These are phyloP conservation scores for Entomortierella parvispora DNA, from an alignment of 192 early-diverging fungal species.

Conservation along the genomic window DNA sequence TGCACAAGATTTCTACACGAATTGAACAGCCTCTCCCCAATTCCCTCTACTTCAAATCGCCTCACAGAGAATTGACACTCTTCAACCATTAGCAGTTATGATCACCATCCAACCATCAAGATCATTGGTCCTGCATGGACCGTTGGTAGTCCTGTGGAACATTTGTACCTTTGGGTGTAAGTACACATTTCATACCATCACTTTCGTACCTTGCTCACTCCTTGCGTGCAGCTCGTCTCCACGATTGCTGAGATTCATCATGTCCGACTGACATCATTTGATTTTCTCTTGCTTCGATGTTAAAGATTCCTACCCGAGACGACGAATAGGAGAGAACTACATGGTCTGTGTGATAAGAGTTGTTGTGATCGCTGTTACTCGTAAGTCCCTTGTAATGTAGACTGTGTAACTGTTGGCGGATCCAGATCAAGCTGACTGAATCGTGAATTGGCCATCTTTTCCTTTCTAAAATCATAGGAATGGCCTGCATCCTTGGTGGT, in stretches of 20 bases:
- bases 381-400: slow-evolving; percentile 7
- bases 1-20: too few relatives aligned
- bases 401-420: too few relatives aligned
- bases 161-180: slow-evolving; percentile 35
- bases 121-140: background rate
- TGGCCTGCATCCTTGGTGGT: slow-evolving; percentile 21
- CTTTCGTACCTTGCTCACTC: background rate
- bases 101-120: too few relatives aligned
- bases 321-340: slow-evolving; percentile 35
- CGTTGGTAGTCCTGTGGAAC: slow-evolving; percentile 8
- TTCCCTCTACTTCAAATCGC: too few relatives aligned
- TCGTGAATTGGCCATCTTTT: background rate
- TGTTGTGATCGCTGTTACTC: slow-evolving; percentile 12
- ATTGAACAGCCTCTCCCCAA: too few relatives aligned
- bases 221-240: background rate
- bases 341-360: slow-evolving; percentile 9
- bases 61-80: background rate
- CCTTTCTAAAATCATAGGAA: slow-evolving; percentile 3
- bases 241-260: too few relatives aligned
- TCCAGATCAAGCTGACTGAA: too few relatives aligned
- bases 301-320: slow-evolving; percentile 15
- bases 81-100: background rate
- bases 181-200: background rate
- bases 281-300: background rate
- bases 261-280: too few relatives aligned